Evolutionary conservation across 169 alveolate genomes (phyloP), one percentile per base, ranked within the genome.

Genomic region (Condylostoma magnum): DNA sequence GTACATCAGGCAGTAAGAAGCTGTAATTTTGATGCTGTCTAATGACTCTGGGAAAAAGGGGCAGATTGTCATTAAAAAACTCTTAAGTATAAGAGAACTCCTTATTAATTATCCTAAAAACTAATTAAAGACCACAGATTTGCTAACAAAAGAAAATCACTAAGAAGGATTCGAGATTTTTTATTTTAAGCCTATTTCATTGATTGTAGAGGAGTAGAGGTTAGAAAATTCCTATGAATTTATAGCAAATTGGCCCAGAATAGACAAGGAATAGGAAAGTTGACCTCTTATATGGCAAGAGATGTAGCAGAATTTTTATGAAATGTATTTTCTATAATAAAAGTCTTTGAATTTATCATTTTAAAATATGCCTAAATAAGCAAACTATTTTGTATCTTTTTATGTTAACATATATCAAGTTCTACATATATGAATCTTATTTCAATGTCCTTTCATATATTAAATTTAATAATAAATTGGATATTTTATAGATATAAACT

Each of bases 1-100:
- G 46, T 63, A 2, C 73, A 63, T 28, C 10, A 43, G 44, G 73
- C 73, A 18, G 73, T 33, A 25, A 22, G 34, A 18, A 41, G 43
- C 1, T 36, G 58, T 2, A 20, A 44, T 22, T 18, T 63, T n/a
- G 30, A 63, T 28, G 25, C 33, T 27, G 58, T 63, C n/a, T 43
- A 63, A 44, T 63, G 73, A 34, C 43, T 63, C 4, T 22, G 44
- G 37, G 73, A 63, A 44, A 22, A 63, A 41, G 73, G 73, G 27
- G 73, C 33, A 2, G 58, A 63, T n/a, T 3, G 28, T 25, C 58
- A 63, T 63, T 20, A 15, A 20, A 20, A 20, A 15, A 63, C 73
- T 2, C 6, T 63, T 38, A 43, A 41, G 12, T 63, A 41, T 5
- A 31, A 28, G 25, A 37, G 33, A 43, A 63, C 73, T 22, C 44